Base-by-base conservation (phyloP, 352 stramenopile species). In the Phytopythium delawarense region DNA sequence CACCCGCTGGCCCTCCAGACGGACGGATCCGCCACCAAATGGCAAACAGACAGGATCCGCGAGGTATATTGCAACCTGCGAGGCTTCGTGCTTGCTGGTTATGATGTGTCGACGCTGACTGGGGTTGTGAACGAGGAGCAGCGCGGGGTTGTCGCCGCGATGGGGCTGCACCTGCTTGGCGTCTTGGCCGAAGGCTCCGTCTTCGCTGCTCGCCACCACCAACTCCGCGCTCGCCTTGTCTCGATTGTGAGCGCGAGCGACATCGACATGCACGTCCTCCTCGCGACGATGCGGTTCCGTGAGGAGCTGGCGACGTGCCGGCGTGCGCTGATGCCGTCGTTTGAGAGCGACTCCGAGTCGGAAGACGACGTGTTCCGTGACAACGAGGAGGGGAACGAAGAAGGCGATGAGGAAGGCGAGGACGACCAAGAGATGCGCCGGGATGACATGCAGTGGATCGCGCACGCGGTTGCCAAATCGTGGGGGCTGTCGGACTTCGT, bases 261-360 rank as follows among this genome's bases (percentile, higher is more conserved):
- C 0, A 58, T 93, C 8, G 58, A 75, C 0, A 46, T 77, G 1
- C 60, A 78, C 6, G 59, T 74, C 7, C 73, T 93, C 30, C 35
- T 84, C 0, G 69, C 74, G 25, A 88, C 78, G 2, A 61, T 79
- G 55, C 79, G 81, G 0, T 82, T 91, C 37, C 80, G 75, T 54
- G 78, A 92, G 62, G 78, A 81, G 25, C 50, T 91, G 8, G 40
- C 59, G 4, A 69, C 69, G 34, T 83, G 78, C 53, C 57, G 59
- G 34, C 65, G 62, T 1, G 45, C 66, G 23, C 68, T 92, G 49
- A 25, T 91, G 12, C 75, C 79, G 23, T 70, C 64, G 4, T 57
- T 61, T 25, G 70, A 79, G 30, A 81, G 62, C 39, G 67, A 76
- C 48, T 68, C 63, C 32, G 75, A 82, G 18, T 61, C 39, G 9